These are phyloP conservation scores for Paracorniculantispora psalliotae DNA, from an alignment of 2,329 filamentous ascomycete species.

Conservation along the genomic window DNA sequence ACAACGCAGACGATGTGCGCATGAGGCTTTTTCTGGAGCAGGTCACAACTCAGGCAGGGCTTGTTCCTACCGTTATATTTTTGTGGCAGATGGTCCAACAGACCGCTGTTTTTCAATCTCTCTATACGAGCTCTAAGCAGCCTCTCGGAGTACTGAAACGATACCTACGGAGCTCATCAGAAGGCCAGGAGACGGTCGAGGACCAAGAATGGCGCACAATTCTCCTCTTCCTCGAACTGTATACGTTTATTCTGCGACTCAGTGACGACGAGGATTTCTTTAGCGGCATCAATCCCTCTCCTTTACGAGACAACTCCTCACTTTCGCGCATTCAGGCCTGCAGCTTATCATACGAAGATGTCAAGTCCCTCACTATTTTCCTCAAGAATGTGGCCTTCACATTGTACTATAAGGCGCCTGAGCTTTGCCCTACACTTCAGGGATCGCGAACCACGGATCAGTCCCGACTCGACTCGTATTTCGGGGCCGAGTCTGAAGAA, in stretches of 20 bases:
- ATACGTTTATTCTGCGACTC: conserved; percentile 84
- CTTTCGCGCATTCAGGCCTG: conserved; percentile 53
- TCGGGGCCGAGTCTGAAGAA: conserved; percentile 17
- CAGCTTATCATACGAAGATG: conserved; percentile 64
- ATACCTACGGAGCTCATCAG: conserved; percentile 25
- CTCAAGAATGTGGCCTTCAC: conserved; percentile 88
- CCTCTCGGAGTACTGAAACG: conserved; percentile 26
- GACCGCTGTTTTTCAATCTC: conserved; percentile 35
- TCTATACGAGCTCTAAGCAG: conserved; percentile 26
- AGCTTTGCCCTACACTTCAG: conserved; percentile 38
- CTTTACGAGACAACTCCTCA: conserved; percentile 33
- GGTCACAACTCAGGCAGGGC: conserved; percentile 43
- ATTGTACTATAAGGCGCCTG: conserved; percentile 75
- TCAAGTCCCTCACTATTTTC: conserved; percentile 72
- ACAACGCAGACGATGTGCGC: conserved; percentile 77
- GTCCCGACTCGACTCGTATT: conserved; percentile 27
- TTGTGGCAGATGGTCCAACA: conserved; percentile 66
- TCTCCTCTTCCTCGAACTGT: conserved; percentile 87
- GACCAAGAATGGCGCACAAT: conserved; percentile 77
- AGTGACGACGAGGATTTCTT: conserved; percentile 98
- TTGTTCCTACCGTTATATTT: conserved; percentile 56
- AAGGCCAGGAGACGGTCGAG: conserved; percentile 21
- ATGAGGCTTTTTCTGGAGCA: conserved; percentile 78
- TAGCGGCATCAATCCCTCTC: conserved; percentile 44
- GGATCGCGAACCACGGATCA: conserved; percentile 20